These are phyloP conservation scores for Eudorina sp. DNA, from an alignment of 139 green algal species.

Conservation along the genomic window DNA sequence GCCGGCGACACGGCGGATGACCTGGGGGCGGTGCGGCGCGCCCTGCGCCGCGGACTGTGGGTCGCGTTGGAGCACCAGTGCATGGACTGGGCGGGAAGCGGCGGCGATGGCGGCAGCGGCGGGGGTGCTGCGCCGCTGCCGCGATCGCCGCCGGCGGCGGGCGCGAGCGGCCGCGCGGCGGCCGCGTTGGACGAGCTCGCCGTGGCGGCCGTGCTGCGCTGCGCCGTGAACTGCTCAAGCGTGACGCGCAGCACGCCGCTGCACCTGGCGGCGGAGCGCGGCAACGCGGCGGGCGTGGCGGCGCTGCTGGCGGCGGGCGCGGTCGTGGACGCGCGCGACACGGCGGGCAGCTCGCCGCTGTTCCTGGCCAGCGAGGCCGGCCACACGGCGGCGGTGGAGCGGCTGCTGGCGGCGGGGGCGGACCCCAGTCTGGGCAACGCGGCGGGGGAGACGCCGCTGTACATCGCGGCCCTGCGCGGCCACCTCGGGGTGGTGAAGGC, in stretches of 20 bases:
- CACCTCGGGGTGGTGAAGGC: constrained; percentile 73
- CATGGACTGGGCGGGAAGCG: no score
- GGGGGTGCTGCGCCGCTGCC: no score
- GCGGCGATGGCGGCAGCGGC: neutral
- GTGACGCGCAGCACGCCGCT: constrained; percentile 72
- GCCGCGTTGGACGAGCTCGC: constrained; percentile 41
- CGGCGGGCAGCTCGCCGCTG: constrained; percentile 75
- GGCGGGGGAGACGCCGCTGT: constrained; percentile 83
- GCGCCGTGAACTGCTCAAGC: constrained; percentile 80
- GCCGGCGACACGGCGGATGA: neutral
- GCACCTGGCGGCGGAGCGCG: constrained; percentile 76
- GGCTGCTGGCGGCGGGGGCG: constrained; percentile 75
- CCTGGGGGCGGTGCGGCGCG: neutral
- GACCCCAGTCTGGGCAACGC: constrained; percentile 64
- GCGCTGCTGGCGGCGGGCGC: constrained; percentile 77
- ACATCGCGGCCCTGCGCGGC: constrained; percentile 89
- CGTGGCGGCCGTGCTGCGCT: constrained; percentile 58
- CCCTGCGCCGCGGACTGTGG: neutral
- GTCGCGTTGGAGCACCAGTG: neutral
- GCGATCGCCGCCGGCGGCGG: neutral
- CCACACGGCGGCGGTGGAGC: constrained; percentile 41
- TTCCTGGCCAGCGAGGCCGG: constrained; percentile 80
- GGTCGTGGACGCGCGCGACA: constrained; percentile 67
- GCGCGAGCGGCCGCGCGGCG: constrained; percentile 38
- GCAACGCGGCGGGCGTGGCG: constrained; percentile 13